Percentiles rank a stretch among this genome's conserved stretches.
phyloP scores from a whole-genome alignment of 805 yeast species.

The Candida suzukii region DNA sequence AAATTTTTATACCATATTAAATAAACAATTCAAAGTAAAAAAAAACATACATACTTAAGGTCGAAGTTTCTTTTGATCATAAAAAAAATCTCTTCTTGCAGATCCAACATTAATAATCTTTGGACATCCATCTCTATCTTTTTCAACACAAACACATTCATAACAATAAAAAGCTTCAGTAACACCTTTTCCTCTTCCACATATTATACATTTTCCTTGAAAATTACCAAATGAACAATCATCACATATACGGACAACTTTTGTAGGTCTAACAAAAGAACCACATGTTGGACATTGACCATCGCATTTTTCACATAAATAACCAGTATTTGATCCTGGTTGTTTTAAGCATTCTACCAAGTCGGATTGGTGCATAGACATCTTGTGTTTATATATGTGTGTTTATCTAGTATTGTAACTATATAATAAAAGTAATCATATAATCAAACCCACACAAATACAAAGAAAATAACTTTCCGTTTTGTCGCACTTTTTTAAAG shows the following conservation, averaged over 20 bases:
- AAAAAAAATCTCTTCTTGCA: constrained; percentile 58
- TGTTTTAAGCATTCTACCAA: constrained; percentile 77
- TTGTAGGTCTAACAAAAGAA: constrained; percentile 67
- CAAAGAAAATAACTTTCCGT: no score
- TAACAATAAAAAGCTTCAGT: constrained; percentile 76
- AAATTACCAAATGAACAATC: constrained; percentile 74
- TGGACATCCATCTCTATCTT: constrained; percentile 91
- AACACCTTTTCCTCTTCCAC: constrained; percentile 52
- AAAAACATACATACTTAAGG: background rate
- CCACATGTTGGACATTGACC: constrained; percentile 91
- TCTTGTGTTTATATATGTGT: no score
- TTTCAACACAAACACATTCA: constrained; percentile 75
- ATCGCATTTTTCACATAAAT: constrained; percentile 78
- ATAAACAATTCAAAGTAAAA: no score
- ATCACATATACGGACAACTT: constrained; percentile 68
- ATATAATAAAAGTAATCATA: no score
- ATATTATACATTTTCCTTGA: constrained; percentile 65
- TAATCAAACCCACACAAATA: no score
- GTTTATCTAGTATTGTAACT: no score
- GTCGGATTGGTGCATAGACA: constrained; percentile 90
- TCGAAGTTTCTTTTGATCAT: constrained; percentile 35
- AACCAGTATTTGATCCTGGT: constrained; percentile 69
- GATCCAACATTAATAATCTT: constrained; percentile 74
- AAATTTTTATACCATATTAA: no score
- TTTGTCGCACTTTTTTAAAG: no score